Evolutionary conservation across 2,329 filamentous ascomycete species (phyloP).

Genomic region (Pseudogymnoascus sp.): DNA sequence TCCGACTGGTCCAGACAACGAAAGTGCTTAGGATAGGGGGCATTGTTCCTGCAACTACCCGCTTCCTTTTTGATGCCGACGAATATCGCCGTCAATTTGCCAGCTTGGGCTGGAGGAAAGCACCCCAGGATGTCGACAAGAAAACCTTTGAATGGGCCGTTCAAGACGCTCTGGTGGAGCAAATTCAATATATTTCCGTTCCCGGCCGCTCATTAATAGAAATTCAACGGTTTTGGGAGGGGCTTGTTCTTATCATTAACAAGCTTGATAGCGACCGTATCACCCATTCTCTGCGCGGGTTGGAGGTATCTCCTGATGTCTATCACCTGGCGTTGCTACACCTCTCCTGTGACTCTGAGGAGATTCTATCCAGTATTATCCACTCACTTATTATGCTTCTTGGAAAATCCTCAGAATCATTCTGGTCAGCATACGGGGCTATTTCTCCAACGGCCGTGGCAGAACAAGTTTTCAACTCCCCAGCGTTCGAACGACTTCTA

Average conservation of each 20-base stretch:
- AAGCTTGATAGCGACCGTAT: conserved; percentile 67
- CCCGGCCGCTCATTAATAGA: conserved; percentile 30
- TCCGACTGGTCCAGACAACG: conserved; percentile 69
- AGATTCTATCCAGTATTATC: conserved; percentile 59
- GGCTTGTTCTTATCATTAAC: conserved; percentile 63
- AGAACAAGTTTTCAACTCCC: conserved; percentile 74
- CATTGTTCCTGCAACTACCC: conserved; percentile 72
- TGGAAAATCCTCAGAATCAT: conserved; percentile 65
- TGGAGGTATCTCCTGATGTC: conserved; percentile 69
- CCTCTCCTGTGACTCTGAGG: conserved; percentile 40
- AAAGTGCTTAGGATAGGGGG: conserved; percentile 68
- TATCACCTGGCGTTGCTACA: conserved; percentile 54
- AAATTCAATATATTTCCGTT: conserved; percentile 51
- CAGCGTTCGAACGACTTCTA: conserved; percentile 54
- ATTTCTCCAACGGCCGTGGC: conserved; percentile 72
- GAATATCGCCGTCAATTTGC: conserved; percentile 59
- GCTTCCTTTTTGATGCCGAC: conserved; percentile 73
- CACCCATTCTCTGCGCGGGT: conserved; percentile 65
- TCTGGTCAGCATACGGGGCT: conserved; percentile 81
- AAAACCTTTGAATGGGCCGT: conserved; percentile 85
- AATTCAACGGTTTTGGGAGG: conserved; percentile 72
- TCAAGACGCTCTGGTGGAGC: conserved; percentile 59
- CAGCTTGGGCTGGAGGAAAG: conserved; percentile 53
- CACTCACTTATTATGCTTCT: conserved; percentile 63
- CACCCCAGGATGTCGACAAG: conserved; percentile 53